Base-by-base conservation (phyloP, 805 yeast species). In the Pichia cephalocereana region DNA sequence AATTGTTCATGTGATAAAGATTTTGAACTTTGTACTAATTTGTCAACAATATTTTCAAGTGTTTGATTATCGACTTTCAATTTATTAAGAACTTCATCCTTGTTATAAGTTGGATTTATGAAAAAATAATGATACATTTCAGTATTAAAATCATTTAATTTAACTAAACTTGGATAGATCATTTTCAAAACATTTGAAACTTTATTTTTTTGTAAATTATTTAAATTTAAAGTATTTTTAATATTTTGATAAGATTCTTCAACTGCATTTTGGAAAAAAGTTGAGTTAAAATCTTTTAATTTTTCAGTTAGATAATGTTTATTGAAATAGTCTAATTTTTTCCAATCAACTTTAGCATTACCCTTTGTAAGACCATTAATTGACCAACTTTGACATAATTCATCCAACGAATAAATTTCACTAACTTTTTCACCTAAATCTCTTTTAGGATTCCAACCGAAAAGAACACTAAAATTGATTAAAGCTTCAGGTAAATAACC, bases 381-480 rank as follows among this genome's bases (percentile, higher is more conserved):
- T 15, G 79, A 70, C 61, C 93, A 93, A 26, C 63, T 51, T 28
- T 70, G 52, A 12, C 71, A 76, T 46, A 90, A 64, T 34, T 84
- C 78, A 1, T 69, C 54, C 51, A 83, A 57, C 0, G 65, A 56
- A 66, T 76, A 74, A 8, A 79, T 67, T 57, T 83, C 91, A 45
- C 71, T 73, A 0, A 65, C 60, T 27, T 73, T 68, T 30, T 71
- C 70, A 2, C 82, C 78, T 2, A 60, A 60, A 7, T 67, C 68
- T 52, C 86, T 71, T 7, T 80, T 78, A 5, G 96, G 95, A 6
- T 96, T 76, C 99, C 99, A 93, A 0, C 99, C 99, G 64, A 88
- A 85, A 49, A 93, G 70, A 0, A 91, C 96, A 40, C 83, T 83
- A 63, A 88, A 93, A 58, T 93, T 93, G 8, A 86, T 69, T 38